Conservation (phyloP, 1,284 basidiomycete genomes). For the Golubevia pallescens region DNA sequence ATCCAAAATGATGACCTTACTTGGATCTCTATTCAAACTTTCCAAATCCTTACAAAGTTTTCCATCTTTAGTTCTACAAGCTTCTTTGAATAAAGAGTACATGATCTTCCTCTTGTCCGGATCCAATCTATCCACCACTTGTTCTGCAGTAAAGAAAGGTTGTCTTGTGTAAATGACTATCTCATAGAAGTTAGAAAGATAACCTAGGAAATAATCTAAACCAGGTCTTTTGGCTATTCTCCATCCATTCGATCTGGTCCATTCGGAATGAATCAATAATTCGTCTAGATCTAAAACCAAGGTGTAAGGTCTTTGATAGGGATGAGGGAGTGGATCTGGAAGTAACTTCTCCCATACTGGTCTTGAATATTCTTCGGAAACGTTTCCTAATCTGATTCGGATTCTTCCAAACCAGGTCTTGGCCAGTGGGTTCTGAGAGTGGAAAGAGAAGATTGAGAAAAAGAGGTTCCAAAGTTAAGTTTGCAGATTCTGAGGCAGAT, state of each 20-base stretch:
- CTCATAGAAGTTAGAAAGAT: slow-evolving; percentile 60
- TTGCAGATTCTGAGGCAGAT: not conserved
- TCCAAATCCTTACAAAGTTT: slow-evolving; percentile 57
- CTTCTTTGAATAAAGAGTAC: slow-evolving; percentile 58
- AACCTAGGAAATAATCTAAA: slow-evolving; percentile 60
- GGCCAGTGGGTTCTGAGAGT: slow-evolving; percentile 2
- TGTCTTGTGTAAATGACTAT: slow-evolving; percentile 61
- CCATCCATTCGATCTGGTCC: slow-evolving; percentile 54
- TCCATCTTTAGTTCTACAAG: slow-evolving; percentile 42
- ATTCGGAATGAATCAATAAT: slow-evolving; percentile 46
- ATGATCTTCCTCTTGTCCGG: slow-evolving; percentile 53
- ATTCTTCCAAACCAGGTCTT: slow-evolving; percentile 46
- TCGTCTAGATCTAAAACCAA: slow-evolving; percentile 60
- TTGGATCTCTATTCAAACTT: slow-evolving; percentile 50
- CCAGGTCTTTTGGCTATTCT: slow-evolving; percentile 61
- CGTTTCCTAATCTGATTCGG: slow-evolving; percentile 28
- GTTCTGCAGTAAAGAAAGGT: slow-evolving; percentile 51
- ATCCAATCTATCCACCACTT: slow-evolving; percentile 59
- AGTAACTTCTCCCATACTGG: slow-evolving; percentile 58
- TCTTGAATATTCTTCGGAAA: slow-evolving; percentile 45
- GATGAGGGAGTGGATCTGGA: slow-evolving; percentile 56
- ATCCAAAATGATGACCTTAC: slow-evolving; percentile 57
- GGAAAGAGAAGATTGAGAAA: not conserved
- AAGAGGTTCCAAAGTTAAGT: not conserved
- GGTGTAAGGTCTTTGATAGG: slow-evolving; percentile 58